Evolutionary conservation across 176 grass and related monocot genomes (phyloP).

Genomic region (Canna indica): DNA sequence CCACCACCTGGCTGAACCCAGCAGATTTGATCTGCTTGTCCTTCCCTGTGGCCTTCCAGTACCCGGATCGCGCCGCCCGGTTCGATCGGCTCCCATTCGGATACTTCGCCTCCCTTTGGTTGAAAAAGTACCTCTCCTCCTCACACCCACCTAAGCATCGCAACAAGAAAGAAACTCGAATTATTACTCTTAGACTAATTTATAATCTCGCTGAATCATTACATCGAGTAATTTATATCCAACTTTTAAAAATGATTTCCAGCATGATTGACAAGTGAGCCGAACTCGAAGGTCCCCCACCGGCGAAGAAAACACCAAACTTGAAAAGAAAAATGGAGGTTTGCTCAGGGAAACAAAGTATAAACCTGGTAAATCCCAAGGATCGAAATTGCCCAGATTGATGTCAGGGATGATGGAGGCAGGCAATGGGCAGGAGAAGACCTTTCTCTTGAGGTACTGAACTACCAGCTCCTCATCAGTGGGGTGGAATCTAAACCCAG

Average conservation of each 20-base stretch:
- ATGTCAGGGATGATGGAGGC: constrained; percentile 16
- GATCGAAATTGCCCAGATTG: constrained; percentile 6
- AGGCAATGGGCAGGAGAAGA: constrained; percentile 12
- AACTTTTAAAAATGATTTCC: too few species aligned
- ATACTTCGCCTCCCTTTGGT: constrained; percentile 11
- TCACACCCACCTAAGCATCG: constrained; percentile 6
- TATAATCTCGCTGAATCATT: too few species aligned
- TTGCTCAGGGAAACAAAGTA: not conserved
- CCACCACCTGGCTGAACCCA: constrained; percentile 13
- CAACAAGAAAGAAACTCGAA: not conserved
- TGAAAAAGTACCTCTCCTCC: constrained; percentile 21
- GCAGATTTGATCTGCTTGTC: constrained; percentile 5
- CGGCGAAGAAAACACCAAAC: too few species aligned
- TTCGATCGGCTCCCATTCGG: constrained; percentile 12
- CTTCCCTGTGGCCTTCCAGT: constrained; percentile 26
- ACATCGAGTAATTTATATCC: not conserved
- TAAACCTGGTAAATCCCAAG: constrained; percentile 16
- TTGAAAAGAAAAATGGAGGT: too few species aligned
- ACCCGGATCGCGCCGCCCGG: constrained; percentile 10
- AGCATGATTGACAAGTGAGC: too few species aligned
- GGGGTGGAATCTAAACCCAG: constrained; percentile 17
- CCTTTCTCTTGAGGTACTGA: constrained; percentile 13
- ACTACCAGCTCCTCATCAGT: constrained; percentile 17
- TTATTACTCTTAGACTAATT: not conserved
- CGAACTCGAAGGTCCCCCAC: too few species aligned